Percentiles rank a stretch among this genome's conserved stretches.
Evolutionary conservation across 495 filamentous ascomycete genomes (phyloP).

Genomic region (Aspergillus baeticus): DNA sequence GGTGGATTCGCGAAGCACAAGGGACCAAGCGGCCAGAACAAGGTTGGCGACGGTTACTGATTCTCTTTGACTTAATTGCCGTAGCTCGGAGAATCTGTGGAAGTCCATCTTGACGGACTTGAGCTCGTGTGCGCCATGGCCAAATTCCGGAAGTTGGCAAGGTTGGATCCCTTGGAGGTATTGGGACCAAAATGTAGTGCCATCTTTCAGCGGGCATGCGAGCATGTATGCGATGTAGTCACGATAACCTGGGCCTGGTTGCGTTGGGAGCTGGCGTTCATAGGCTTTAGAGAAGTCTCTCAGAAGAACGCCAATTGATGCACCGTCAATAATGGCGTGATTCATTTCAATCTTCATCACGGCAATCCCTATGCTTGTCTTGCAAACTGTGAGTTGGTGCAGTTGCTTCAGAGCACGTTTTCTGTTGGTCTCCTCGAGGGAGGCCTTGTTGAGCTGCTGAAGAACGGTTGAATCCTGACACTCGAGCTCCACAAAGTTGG

Average conservation of each 20-base stretch:
- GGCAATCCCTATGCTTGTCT: slow-evolving; percentile 17
- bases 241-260: background rate
- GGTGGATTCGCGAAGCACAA: background rate
- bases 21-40: background rate
- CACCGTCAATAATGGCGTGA: slow-evolving; percentile 39
- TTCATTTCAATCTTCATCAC: slow-evolving; percentile 41
- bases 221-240: background rate
- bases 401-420: background rate
- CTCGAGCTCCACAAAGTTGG: background rate
- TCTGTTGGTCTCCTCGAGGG: background rate
- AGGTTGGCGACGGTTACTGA: background rate
- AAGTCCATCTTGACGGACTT: background rate
- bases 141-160: slow-evolving; percentile 19
- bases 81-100: background rate
- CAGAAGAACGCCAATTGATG: slow-evolving; percentile 25
- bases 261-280: background rate
- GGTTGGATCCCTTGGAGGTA: slow-evolving; percentile 28
- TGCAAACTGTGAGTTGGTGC: background rate
- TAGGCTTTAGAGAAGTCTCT: slow-evolving; percentile 24
- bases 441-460: background rate
- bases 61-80: background rate
- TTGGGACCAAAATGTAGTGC: slow-evolving; percentile 2
- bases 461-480: background rate
- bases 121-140: background rate
- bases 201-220: background rate